Base-by-base conservation (phyloP, 352 stramenopile species). In the Hyaloperonospora arabidopsidis region DNA sequence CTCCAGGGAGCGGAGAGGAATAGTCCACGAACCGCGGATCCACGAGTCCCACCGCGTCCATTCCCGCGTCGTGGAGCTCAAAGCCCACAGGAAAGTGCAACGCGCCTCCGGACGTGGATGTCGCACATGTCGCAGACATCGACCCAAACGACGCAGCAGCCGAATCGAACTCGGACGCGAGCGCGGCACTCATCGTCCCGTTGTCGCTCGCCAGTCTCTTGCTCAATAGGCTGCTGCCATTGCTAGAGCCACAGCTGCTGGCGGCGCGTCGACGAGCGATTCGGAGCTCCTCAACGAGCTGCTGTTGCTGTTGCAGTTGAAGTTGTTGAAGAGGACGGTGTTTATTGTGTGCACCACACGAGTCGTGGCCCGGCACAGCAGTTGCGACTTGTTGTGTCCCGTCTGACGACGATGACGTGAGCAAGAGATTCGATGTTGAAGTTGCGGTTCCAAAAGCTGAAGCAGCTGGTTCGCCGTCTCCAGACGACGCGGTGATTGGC, bases 61-160 rank as follows among this genome's bases (percentile, higher is more conserved):
- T 74, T 1, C 52, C 49, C 0, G 61, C 54, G 15, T 86, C 76
- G 18, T 57, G 58, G 10, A 87, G 52, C 43, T 86, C 76, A 40
- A 89, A 83, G 12, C 64, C 65, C 11, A 63, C 60, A 0, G 76
- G 74, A 45, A 89, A 89, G 23, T 81, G 72, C 18, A 88, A 48
- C 0, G 65, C 70, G 25, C 25, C 25, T 8, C 57, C 58, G 1
- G 57, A 63, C 10, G 45, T 61, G 15, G 49, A 17, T 25, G 45
- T 58, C 2, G 52, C 61, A 4, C 53, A 41, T 1, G 50, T 49
- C 1, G 56, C 63, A 3, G 69, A 52, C 1, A 89, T 57, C 21
- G 63, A 81, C 35, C 85, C 76, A 28, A 87, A 87, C 1, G 25
- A 32, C 25, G 25, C 25, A 32, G 52, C 69, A 8, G 79, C 68